A percentile compares a stretch with the other conserved stretches of the same genome.
Evolutionary conservation across 2,329 filamentous ascomycete genomes (phyloP).

Genomic region (Teratosphaeria viscida): DNA sequence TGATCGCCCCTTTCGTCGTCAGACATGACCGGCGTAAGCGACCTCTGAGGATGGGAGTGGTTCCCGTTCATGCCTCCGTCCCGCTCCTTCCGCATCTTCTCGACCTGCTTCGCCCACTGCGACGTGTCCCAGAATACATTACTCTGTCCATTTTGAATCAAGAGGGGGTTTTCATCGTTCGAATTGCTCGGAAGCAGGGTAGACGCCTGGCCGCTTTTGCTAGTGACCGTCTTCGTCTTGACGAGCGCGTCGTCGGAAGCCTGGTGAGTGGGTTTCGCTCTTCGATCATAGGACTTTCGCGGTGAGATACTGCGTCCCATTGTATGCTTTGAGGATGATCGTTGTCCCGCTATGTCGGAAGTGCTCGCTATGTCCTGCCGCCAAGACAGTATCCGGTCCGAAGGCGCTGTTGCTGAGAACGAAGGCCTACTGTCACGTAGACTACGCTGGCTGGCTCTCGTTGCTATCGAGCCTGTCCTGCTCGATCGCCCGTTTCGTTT

Average conservation of each 20-base stretch:
- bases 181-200: not conserved
- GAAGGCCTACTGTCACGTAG: constrained; percentile 14
- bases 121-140: constrained; percentile 44
- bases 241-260: not conserved
- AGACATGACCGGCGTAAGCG: not conserved
- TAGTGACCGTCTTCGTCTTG: not conserved
- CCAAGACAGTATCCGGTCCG: constrained; percentile 80
- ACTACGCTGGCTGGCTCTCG: constrained; percentile 26
- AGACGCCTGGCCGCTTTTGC: not conserved
- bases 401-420: constrained; percentile 16
- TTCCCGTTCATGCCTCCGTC: constrained; percentile 1
- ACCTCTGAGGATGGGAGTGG: not conserved
- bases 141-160: constrained; percentile 40
- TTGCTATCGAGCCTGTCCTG: constrained; percentile 23
- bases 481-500: constrained; percentile 42
- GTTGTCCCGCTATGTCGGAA: constrained; percentile 29
- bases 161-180: constrained; percentile 30
- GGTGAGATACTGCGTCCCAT: constrained; percentile 38
- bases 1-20: not conserved
- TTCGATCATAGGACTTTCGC: constrained; percentile 1
- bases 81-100: constrained; percentile 8
- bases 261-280: not conserved
- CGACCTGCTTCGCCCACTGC: constrained; percentile 16
- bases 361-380: constrained; percentile 56
- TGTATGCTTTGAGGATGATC: constrained; percentile 10